A percentile compares a stretch with the other conserved stretches of the same genome.
phyloP scores from a whole-genome alignment of 176 grass and related monocot species.

The Neostapfia colusana region DNA sequence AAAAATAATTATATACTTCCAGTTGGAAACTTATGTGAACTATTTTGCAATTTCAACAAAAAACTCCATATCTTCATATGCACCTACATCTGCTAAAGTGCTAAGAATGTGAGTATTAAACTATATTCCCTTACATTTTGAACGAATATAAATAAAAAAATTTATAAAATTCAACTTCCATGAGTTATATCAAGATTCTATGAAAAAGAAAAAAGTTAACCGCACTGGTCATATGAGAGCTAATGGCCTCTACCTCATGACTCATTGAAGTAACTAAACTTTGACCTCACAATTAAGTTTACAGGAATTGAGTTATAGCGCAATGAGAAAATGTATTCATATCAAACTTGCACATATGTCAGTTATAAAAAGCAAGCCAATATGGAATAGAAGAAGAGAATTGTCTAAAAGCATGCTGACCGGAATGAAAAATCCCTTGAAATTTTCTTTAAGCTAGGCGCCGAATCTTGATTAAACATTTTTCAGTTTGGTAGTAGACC shows the following conservation, averaged over 20 bases:
- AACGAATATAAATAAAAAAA: background rate
- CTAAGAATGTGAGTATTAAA: background rate
- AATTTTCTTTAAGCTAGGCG: background rate
- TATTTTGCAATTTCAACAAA: too few relatives aligned
- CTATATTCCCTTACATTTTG: too few relatives aligned
- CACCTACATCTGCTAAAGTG: background rate
- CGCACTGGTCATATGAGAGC: constrained; percentile 18
- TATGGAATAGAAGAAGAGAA: background rate
- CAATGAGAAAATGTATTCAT: constrained; percentile 4
- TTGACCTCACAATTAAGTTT: constrained; percentile 40
- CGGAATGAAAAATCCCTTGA: background rate
- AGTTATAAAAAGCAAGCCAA: constrained; percentile 4
- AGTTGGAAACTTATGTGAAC: background rate
- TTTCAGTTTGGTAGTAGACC: background rate
- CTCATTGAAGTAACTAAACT: constrained; percentile 31
- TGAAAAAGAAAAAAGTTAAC: constrained; percentile 19
- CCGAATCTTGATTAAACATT: background rate
- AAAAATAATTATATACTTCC: background rate
- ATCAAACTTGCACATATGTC: background rate
- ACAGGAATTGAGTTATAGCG: constrained; percentile 15
- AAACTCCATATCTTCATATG: background rate
- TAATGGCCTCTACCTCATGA: constrained; percentile 31
- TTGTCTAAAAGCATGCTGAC: background rate
- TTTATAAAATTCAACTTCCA: background rate
- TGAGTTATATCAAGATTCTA: background rate